Conservation (phyloP, 1,139 yeast species). For the Sugiyamaella castrensis region DNA sequence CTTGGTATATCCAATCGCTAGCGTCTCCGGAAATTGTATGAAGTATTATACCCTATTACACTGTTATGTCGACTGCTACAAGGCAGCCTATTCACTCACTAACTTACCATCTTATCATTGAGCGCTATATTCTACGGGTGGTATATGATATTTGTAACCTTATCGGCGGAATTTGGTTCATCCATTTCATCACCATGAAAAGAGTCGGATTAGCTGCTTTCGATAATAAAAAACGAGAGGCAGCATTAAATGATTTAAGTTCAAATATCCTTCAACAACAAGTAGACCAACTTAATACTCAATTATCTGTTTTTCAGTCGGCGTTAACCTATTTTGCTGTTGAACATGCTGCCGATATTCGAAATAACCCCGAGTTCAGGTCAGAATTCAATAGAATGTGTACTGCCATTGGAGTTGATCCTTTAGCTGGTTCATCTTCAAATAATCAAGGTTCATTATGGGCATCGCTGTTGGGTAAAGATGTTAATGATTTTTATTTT, state of each 20-base stretch:
- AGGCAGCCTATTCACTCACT: no score
- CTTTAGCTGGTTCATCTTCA: constrained; percentile 53
- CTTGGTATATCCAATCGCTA: no score
- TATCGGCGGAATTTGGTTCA: no score
- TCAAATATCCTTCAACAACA: constrained; percentile 34
- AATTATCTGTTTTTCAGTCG: constrained; percentile 40
- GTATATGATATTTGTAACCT: no score
- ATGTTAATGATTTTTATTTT: constrained; percentile 55
- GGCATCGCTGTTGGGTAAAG: constrained; percentile 40
- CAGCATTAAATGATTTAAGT: constrained; percentile 38
- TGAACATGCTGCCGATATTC: constrained; percentile 64
- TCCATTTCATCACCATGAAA: constrained; percentile 36
- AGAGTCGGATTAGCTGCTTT: constrained; percentile 43
- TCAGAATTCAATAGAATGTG: constrained; percentile 73
- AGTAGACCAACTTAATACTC: constrained; percentile 38
- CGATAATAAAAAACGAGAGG: constrained; percentile 32
- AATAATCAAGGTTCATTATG: constrained; percentile 37
- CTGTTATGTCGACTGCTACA: no score
- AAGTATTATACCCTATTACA: no score
- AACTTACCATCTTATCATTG: no score
- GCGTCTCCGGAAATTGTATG: no score
- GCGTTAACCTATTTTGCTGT: constrained; percentile 39
- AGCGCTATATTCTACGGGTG: no score
- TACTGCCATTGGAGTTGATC: constrained; percentile 78
- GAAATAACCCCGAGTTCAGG: constrained; percentile 61